Conservation (phyloP, 2,329 filamentous ascomycete genomes). For the Venturia asperata region DNA sequence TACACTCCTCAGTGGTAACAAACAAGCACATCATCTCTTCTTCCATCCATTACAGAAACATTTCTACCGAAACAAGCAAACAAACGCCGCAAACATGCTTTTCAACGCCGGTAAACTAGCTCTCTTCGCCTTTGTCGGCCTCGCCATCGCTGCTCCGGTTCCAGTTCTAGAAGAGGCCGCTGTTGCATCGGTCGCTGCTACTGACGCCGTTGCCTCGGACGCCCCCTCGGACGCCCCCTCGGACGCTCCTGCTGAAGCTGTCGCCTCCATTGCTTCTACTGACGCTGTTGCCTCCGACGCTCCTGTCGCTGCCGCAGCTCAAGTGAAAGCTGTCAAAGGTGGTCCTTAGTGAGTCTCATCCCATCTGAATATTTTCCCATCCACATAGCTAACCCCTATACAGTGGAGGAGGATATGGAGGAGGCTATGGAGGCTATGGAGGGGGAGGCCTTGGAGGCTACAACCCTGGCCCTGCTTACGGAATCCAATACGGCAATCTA, state of each 20-base stretch:
- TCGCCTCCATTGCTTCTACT: not conserved
- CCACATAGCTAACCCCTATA: not conserved
- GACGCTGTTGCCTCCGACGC: no score
- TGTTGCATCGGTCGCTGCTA: not conserved
- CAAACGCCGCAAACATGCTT: constrained; percentile 2
- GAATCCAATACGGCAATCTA: not conserved
- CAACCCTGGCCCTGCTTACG: constrained; percentile 5
- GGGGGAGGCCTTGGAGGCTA: not conserved
- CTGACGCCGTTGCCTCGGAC: not conserved
- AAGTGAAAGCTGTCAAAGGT: not conserved
- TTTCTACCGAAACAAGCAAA: not conserved
- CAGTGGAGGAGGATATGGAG: not conserved
- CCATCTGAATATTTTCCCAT: not conserved
- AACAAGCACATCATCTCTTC: constrained; percentile 13
- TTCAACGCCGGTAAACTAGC: constrained; percentile 13
- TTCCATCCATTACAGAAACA: constrained; percentile 10
- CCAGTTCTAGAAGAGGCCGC: constrained; percentile 5
- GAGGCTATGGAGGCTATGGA: not conserved
- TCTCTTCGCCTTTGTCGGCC: constrained; percentile 8
- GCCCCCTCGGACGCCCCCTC: not conserved
- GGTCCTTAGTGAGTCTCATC: not conserved
- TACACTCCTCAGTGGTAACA: not conserved
- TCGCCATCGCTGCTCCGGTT: constrained; percentile 10
- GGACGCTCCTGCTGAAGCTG: not conserved
- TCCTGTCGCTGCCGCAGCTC: constrained; percentile 1